A percentile compares a stretch with the other conserved stretches of the same genome.
phyloP scores from a whole-genome alignment of 805 yeast species.

The Jamesozyma lodderae region DNA sequence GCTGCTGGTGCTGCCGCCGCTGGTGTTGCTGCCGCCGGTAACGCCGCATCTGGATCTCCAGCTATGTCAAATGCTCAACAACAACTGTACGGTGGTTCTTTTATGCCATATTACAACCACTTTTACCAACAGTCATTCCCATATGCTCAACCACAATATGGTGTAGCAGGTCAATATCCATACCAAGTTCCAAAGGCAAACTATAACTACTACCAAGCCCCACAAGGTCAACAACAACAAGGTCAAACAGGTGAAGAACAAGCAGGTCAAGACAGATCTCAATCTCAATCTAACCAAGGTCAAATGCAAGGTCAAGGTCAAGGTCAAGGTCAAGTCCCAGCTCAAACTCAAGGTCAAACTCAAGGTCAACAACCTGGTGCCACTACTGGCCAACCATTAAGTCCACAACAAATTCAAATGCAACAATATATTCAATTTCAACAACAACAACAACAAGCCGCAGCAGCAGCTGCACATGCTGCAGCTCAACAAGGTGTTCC shows the following conservation, averaged over 20 bases:
- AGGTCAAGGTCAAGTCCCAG: constrained; percentile 12
- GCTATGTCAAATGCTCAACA: constrained; percentile 18
- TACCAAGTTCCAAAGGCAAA: constrained; percentile 25
- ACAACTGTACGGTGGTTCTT: constrained; percentile 27
- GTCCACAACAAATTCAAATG: constrained; percentile 19
- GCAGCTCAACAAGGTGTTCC: constrained; percentile 25
- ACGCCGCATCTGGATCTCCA: constrained; percentile 13
- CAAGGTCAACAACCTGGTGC: constrained; percentile 9
- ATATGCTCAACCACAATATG: constrained; percentile 31
- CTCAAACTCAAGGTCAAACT: constrained; percentile 13
- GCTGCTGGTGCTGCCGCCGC: constrained; percentile 4
- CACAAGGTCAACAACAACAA: constrained; percentile 14
- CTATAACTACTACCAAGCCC: constrained; percentile 19
- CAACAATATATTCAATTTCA: constrained; percentile 27
- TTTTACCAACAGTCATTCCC: constrained; percentile 32
- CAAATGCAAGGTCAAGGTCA: constrained; percentile 7
- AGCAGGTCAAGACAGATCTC: constrained; percentile 12
- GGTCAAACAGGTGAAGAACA: constrained; percentile 16
- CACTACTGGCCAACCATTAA: constrained; percentile 9
- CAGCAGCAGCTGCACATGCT: constrained; percentile 11
- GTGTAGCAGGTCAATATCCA: constrained; percentile 28
- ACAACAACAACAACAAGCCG: constrained; percentile 4
- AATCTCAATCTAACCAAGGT: constrained; percentile 5
- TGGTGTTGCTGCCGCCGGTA: constrained; percentile 5
- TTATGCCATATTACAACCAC: constrained; percentile 31